phyloP scores from a whole-genome alignment of 2,329 filamentous ascomycete species.

The Orbilia blumenaviensis region DNA sequence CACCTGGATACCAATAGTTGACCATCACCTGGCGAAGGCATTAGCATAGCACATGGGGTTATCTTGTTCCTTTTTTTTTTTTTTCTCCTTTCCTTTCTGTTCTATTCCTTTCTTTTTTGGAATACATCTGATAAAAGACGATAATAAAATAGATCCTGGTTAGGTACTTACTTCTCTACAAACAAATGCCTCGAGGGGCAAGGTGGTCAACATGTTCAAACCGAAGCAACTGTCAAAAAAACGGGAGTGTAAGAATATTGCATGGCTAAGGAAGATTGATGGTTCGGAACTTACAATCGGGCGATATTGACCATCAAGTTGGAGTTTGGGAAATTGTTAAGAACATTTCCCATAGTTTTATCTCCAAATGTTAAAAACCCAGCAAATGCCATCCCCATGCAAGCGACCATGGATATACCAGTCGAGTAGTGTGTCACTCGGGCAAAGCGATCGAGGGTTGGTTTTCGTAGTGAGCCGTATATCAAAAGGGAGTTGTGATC shows the following conservation, averaged over 20 bases:
- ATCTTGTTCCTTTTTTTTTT: slow-evolving; percentile 77
- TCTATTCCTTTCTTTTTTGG: no score
- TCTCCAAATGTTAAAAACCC: slow-evolving; percentile 95
- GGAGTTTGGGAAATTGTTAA: slow-evolving; percentile 94
- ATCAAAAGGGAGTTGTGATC: slow-evolving; percentile 97
- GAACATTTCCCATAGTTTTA: slow-evolving; percentile 89
- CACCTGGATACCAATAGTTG: slow-evolving; percentile 68
- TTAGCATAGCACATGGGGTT: slow-evolving; percentile 61
- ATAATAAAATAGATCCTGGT: no score
- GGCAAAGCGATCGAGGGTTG: slow-evolving; percentile 93
- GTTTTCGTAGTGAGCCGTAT: slow-evolving; percentile 91
- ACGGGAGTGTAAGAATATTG: not conserved
- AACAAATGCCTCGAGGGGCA: slow-evolving; percentile 96
- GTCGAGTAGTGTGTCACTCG: slow-evolving; percentile 94
- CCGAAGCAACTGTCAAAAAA: slow-evolving; percentile 75
- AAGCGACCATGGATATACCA: slow-evolving; percentile 87
- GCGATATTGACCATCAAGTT: slow-evolving; percentile 95
- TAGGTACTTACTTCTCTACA: slow-evolving; percentile 73
- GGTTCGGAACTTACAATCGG: slow-evolving; percentile 68
- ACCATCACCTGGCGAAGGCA: slow-evolving; percentile 54
- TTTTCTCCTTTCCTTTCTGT: no score
- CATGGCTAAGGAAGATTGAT: not conserved
- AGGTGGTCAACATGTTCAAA: slow-evolving; percentile 96
- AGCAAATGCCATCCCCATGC: slow-evolving; percentile 83
- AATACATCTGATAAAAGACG: no score